phyloP scores from a whole-genome alignment of 345 rosid species.

The Moricandia arvensis region DNA sequence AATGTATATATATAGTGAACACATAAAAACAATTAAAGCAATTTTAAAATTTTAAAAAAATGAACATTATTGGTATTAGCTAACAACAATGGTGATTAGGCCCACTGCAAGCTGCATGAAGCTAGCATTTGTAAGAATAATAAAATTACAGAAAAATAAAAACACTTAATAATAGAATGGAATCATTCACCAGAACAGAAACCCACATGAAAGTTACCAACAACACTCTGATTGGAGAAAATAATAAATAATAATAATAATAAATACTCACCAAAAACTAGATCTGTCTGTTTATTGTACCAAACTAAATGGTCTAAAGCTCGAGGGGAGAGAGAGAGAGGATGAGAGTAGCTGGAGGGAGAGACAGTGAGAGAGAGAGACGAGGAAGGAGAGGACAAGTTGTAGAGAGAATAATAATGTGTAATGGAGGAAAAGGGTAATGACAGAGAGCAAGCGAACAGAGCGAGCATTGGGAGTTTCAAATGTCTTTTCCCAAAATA shows the following conservation, averaged over 20 bases:
- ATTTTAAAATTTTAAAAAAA: neutral
- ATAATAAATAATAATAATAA: neutral
- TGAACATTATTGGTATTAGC: constrained; percentile 28
- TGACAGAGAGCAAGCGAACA: constrained; percentile 17
- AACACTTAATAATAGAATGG: constrained; percentile 25
- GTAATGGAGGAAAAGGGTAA: constrained; percentile 25
- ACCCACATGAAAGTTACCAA: constrained; percentile 29
- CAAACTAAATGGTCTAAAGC: neutral
- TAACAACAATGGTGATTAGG: constrained; percentile 38
- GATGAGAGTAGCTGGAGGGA: constrained; percentile 17
- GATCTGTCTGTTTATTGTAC: constrained; percentile 23
- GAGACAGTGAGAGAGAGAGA: neutral
- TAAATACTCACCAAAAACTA: constrained; percentile 25
- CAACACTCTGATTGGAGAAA: neutral
- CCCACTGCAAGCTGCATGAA: constrained; percentile 33
- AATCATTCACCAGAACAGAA: constrained; percentile 44
- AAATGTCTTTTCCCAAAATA: constrained; percentile 1
- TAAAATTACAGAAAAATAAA: neutral
- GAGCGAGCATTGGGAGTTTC: constrained; percentile 28
- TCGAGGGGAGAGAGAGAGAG: constrained; percentile 8
- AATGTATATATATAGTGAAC: constrained; percentile 2
- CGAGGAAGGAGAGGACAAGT: neutral
- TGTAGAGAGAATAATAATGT: constrained; percentile 2
- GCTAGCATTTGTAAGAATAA: constrained; percentile 20
- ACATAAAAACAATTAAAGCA: constrained; percentile 10